Evolutionary conservation across 805 yeast genomes (phyloP).

Genomic region (Deakozyma indianensis): DNA sequence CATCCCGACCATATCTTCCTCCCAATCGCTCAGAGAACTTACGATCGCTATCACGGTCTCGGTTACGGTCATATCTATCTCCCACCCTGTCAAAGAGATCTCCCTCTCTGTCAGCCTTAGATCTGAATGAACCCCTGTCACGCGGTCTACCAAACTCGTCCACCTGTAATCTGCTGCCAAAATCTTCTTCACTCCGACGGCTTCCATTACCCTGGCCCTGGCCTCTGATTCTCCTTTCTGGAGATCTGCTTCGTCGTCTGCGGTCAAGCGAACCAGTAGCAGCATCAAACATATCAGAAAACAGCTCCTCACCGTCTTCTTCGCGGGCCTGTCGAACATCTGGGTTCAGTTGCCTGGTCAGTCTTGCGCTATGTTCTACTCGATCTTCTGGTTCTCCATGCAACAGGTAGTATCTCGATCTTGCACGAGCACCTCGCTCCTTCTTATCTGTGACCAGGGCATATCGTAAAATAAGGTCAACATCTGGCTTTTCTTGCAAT

Average conservation of each 20-base stretch:
- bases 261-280: not conserved
- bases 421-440: slow-evolving; percentile 38
- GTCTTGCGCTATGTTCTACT: not conserved
- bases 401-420: slow-evolving; percentile 48
- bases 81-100: not conserved
- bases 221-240: not conserved
- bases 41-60: not conserved
- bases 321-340: not conserved
- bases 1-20: not conserved
- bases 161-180: not conserved
- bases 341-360: not conserved
- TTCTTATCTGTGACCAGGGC: slow-evolving; percentile 43
- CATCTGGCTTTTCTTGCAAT: slow-evolving; percentile 15
- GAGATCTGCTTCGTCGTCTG: not conserved
- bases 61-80: not conserved
- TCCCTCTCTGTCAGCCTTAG: not conserved
- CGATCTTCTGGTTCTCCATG: slow-evolving; percentile 47
- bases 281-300: not conserved
- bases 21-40: not conserved
- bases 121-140: not conserved
- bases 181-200: too few species aligned
- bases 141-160: not conserved
- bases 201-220: not conserved
- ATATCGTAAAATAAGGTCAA: slow-evolving; percentile 30
- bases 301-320: not conserved